Evolutionary conservation across 805 yeast species (phyloP).

Genomic region (Candida railenensis): DNA sequence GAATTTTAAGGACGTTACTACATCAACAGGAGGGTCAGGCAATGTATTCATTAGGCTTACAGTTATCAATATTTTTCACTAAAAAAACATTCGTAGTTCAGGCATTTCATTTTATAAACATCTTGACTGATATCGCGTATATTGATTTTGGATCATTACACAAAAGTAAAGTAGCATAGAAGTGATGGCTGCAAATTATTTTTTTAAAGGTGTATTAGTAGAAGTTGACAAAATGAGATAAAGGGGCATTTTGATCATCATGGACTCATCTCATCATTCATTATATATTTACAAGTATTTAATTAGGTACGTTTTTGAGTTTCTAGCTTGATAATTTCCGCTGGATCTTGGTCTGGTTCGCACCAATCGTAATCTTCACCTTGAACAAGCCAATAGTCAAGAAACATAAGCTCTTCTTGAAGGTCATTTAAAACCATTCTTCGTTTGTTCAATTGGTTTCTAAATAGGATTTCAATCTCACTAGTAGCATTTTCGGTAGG

Average conservation of each 20-base stretch:
- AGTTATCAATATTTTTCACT: not conserved
- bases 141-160: not conserved
- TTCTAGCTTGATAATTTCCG: slow-evolving; percentile 26
- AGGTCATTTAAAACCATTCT: slow-evolving; percentile 37
- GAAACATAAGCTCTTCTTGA: slow-evolving; percentile 32
- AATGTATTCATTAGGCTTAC: not conserved
- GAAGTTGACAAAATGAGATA: too few relatives aligned
- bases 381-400: slow-evolving; percentile 37
- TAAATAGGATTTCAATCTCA: slow-evolving; percentile 17
- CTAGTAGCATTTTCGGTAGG: slow-evolving; percentile 10
- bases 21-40: slow-evolving; percentile 22
- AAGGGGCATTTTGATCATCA: too few relatives aligned
- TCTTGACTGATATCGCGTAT: too few relatives aligned
- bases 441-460: slow-evolving; percentile 22
- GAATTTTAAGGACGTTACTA: slow-evolving; percentile 43
- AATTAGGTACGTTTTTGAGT: not conserved
- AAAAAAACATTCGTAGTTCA: too few relatives aligned
- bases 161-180: not conserved
- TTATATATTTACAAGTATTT: not conserved
- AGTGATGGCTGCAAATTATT: not conserved
- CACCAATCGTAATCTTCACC: slow-evolving; percentile 42
- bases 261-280: not conserved
- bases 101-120: too few relatives aligned
- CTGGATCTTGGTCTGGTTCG: slow-evolving; percentile 48
- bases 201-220: too few relatives aligned